Conservation (phyloP, 805 yeast genomes). For the Wickerhamiella cacticola region DNA sequence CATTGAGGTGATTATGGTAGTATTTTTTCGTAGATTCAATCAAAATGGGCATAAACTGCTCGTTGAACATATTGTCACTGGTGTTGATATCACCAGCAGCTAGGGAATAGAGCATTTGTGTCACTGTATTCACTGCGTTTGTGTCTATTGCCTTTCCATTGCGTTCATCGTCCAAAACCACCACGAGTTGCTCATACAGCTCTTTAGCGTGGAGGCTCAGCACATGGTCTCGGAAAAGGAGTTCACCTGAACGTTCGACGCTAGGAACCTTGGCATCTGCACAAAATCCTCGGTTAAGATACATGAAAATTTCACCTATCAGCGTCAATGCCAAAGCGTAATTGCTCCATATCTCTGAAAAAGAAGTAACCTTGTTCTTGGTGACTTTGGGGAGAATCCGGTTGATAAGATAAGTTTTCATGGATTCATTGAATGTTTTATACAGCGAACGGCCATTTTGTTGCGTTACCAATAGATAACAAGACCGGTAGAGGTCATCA, state of each 20-base stretch:
- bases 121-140: constrained; percentile 9
- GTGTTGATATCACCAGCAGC: constrained; percentile 15
- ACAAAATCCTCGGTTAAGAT: constrained; percentile 20
- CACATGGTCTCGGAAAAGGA: constrained; percentile 18
- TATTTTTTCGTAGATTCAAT: constrained; percentile 8
- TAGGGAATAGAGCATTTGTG: constrained; percentile 17
- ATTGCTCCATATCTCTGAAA: constrained; percentile 17
- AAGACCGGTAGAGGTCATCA: constrained; percentile 19
- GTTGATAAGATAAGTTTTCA: constrained; percentile 13
- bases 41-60: constrained; percentile 14
- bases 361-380: constrained; percentile 9
- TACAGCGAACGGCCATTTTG: constrained; percentile 20
- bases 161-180: constrained; percentile 15
- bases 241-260: constrained; percentile 17
- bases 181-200: constrained; percentile 10
- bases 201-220: constrained; percentile 3
- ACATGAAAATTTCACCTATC: constrained; percentile 22
- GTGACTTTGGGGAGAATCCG: neutral
- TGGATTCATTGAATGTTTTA: constrained; percentile 13
- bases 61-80: constrained; percentile 16
- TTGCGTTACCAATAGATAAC: constrained; percentile 21
- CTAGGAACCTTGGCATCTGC: constrained; percentile 14
- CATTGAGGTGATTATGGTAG: constrained; percentile 4
- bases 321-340: constrained; percentile 14
- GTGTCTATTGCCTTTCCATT: constrained; percentile 14